A percentile compares a stretch with the other conserved stretches of the same genome.
Conservation (phyloP, 2,329 filamentous ascomycete genomes). For the Onygena corvina region DNA sequence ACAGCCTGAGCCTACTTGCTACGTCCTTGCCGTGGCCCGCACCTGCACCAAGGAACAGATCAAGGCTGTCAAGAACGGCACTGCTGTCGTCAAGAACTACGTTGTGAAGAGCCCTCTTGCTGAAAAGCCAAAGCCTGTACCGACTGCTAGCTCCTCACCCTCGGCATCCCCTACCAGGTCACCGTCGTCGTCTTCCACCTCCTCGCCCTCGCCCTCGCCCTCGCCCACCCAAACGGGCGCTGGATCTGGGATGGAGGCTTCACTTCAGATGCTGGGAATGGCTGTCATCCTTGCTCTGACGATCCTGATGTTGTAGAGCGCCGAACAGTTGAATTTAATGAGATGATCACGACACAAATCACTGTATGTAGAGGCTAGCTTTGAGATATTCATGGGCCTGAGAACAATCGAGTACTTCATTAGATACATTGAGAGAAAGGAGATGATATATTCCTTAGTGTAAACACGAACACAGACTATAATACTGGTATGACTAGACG, state of each 20-base stretch:
- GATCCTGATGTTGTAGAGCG: not conserved
- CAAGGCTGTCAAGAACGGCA: constrained; percentile 33
- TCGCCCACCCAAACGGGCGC: not conserved
- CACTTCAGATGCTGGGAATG: not conserved
- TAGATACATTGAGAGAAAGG: too few species aligned
- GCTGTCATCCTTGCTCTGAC: not conserved
- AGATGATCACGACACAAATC: too few species aligned
- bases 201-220: not conserved
- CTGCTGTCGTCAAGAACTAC: constrained; percentile 37
- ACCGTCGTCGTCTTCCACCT: too few species aligned
- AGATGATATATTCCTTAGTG: too few species aligned
- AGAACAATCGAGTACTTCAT: too few species aligned
- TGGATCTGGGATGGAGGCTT: not conserved
- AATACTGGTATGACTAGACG: too few species aligned
- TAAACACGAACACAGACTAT: too few species aligned
- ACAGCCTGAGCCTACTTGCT: constrained; percentile 32
- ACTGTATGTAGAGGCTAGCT: too few species aligned
- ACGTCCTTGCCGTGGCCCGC: constrained; percentile 28
- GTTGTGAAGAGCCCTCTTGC: constrained; percentile 28
- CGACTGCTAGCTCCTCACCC: not conserved
- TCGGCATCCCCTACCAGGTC: not conserved
- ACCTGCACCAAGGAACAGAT: constrained; percentile 38
- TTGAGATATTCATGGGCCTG: too few species aligned
- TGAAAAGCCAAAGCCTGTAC: not conserved
- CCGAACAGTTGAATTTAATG: too few species aligned